Evolutionary conservation across 352 stramenopile genomes (phyloP), one percentile per base, ranked within the genome.

Genomic region (Globisporangium alternatum): DNA sequence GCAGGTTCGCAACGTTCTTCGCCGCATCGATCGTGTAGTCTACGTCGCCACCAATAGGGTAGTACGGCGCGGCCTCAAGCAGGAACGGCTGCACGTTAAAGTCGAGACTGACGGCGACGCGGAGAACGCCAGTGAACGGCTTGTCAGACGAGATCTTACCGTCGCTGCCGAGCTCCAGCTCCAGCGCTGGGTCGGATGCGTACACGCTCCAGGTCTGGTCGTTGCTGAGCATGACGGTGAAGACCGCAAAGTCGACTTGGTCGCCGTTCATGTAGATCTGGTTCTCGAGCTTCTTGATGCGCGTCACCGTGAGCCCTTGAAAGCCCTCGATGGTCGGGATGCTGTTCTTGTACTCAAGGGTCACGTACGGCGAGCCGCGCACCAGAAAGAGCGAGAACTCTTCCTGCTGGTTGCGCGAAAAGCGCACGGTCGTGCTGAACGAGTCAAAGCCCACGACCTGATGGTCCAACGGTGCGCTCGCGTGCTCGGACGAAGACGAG

Each of bases 361-460:
- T 94, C 10, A 95, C 52, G 59, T 91, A 96, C 33, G 88, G 88
- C 62, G 86, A 94, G 21, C 86, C 86, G 31, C 86, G 82, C 65
- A 92, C 83, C 25, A 96, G 74, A 44, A 80, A 73, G 5, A 80
- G 66, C 33, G 70, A 69, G 65, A 91, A 94, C 49, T 77, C 69
- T 19, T 80, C 70, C 0, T 66, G 30, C 3, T 72, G 21, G 30
- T 71, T 65, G 31, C 72, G 49, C 31, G 68, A 77, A 71, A 95
- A 93, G 62, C 72, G 70, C 63, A 92, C 65, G 2, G 75, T 83
- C 17, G 86, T 79, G 62, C 83, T 86, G 51, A 94, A 80, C 21
- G 74, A 66, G 60, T 94, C 86, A 62, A 90, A 92, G 56, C 72
- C 73, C 30, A 87, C 75, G 47, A 94, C 77, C 30, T 90, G 77